Evolutionary conservation across 2,329 filamentous ascomycete genomes (phyloP), one percentile per base, ranked within the genome.

Genomic region (Ophidiomyces ophidiicola): DNA sequence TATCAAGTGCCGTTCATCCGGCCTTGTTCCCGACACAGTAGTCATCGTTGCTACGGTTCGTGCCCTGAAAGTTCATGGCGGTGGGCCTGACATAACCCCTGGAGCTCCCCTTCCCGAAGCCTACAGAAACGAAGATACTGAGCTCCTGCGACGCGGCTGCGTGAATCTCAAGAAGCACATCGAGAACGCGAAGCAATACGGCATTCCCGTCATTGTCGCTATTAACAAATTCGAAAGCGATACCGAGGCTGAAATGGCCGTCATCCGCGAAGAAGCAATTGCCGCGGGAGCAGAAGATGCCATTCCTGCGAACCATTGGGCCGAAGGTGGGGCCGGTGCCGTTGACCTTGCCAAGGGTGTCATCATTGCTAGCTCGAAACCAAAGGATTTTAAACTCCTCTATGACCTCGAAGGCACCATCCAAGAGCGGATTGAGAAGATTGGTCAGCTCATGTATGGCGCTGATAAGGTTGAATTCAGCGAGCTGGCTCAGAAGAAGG

Each of bases 181-280:
- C 50, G 65, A 75, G 51, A 96, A 96, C 51, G 90, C 90, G 41
- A 84, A 76, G 60, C 70, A 75, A 7, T 98, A 92, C 54, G 90
- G 90, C 29, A 76, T 94, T 14, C 88, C 90, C 4, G 88, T 98
- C 5, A 81, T 98, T 11, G 88, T 98, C 10, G 90, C 88, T 37
- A 90, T 98, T 70, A 98, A 98, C 72, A 85, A 82, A 61, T 94
- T 98, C 60, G 74, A 82, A 45, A 94, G 86, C 4, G 90, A 98
- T 57, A 94, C 87, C 2, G 80, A 88, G 10, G 87, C 87, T 39
- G 90, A 98, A 60, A 80, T 94, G 45, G 76, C 80, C 25, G 81
- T 90, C 46, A 78, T 98, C 50, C 80, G 82, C 42, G 86, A 96
- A 59, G 88, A 94, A 60, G 80, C 90, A 32, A 76, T 94, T 46